These are phyloP conservation scores for Fusarium robinianum DNA, from an alignment of 2,329 filamentous ascomycete species.

Conservation along the genomic window DNA sequence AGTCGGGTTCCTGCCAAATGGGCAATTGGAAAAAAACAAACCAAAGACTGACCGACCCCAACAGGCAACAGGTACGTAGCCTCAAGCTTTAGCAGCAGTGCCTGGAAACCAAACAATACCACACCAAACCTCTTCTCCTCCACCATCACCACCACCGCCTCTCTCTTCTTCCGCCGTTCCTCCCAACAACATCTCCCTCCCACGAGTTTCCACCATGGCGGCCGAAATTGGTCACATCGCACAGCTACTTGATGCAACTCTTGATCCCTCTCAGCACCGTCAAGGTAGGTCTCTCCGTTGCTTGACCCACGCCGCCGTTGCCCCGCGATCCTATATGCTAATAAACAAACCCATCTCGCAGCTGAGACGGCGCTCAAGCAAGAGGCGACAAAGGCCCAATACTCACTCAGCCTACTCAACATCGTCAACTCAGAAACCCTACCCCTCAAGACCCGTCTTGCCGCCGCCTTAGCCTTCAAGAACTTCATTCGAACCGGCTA, in stretches of 20 bases:
- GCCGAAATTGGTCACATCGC: slow-evolving; percentile 66
- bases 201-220: slow-evolving; percentile 53
- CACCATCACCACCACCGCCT: slow-evolving; percentile 30
- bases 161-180: slow-evolving; percentile 21
- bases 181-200: slow-evolving; percentile 6
- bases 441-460: slow-evolving; percentile 78
- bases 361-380: slow-evolving; percentile 80
- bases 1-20: too few relatives aligned
- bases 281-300: slow-evolving; percentile 66
- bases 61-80: neutral
- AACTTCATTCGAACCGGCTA: slow-evolving; percentile 97
- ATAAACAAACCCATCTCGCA: slow-evolving; percentile 51
- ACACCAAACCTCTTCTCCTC: slow-evolving; percentile 21
- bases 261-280: slow-evolving; percentile 85
- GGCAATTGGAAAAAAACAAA: neutral
- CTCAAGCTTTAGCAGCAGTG: neutral
- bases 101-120: too few relatives aligned
- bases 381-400: slow-evolving; percentile 82
- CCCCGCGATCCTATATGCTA: slow-evolving; percentile 42
- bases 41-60: neutral
- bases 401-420: slow-evolving; percentile 85
- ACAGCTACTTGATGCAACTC: slow-evolving; percentile 85
- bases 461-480: slow-evolving; percentile 94
- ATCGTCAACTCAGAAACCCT: slow-evolving; percentile 80
- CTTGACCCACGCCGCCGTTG: slow-evolving; percentile 32